These are phyloP conservation scores for Sordariomycetes sp. DNA, from an alignment of 2,329 filamentous ascomycete genomes.

Conservation along the genomic window DNA sequence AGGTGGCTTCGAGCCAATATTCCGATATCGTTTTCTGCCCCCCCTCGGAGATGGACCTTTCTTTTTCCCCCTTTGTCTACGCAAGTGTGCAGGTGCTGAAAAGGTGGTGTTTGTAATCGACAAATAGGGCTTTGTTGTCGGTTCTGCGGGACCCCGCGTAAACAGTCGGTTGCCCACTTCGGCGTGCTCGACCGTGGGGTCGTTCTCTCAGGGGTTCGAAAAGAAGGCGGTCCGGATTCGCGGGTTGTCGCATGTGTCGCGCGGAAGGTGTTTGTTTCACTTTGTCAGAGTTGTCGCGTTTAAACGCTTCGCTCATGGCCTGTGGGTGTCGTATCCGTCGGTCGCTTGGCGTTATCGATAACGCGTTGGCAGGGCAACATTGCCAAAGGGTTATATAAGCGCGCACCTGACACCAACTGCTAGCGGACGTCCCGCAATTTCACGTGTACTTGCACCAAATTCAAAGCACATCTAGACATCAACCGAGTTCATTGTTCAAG, in stretches of 20 bases:
- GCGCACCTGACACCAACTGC: neutral
- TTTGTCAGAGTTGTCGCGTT: neutral
- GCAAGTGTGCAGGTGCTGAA: too few relatives aligned
- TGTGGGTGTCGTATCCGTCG: neutral
- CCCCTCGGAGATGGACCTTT: too few relatives aligned
- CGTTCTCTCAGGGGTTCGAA: neutral
- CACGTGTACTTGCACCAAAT: neutral
- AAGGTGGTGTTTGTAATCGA: neutral
- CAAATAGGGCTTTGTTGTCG: too few relatives aligned
- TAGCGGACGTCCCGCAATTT: neutral
- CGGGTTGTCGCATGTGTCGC: neutral
- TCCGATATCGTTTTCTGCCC: too few relatives aligned
- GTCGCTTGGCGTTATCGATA: neutral
- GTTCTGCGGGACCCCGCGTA: neutral
- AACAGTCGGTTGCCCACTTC: neutral
- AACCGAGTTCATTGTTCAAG: slow-evolving; percentile 1
- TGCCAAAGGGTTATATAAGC: neutral
- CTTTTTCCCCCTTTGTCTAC: too few relatives aligned
- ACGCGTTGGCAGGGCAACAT: neutral
- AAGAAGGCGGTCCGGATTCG: neutral
- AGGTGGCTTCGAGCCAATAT: neutral
- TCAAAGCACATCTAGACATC: neutral
- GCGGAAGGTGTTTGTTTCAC: neutral
- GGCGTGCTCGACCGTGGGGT: neutral
- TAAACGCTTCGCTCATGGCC: neutral